phyloP scores from a whole-genome alignment of 495 filamentous ascomycete genomes.

The Aspergillus cavernicola region DNA sequence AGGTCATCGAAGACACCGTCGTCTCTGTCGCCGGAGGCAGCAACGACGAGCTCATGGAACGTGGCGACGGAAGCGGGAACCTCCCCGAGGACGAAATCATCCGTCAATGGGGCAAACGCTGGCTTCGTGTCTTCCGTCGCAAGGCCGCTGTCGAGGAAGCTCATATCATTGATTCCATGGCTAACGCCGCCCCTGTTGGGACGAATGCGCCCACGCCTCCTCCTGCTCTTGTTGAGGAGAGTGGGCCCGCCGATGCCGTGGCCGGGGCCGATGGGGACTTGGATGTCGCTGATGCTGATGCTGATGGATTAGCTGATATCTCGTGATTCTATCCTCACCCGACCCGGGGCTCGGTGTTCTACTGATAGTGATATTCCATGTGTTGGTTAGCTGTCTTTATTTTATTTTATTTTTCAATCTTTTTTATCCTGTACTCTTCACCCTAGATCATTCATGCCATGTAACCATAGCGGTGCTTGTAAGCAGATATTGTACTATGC shows the following conservation, averaged over 20 bases:
- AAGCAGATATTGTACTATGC: not conserved
- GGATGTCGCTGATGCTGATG: conserved; percentile 31
- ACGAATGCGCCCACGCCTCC: conserved; percentile 31
- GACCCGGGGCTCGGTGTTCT: too few relatives aligned
- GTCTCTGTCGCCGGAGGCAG: conserved; percentile 66
- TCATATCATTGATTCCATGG: conserved; percentile 42
- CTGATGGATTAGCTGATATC: conserved; percentile 22
- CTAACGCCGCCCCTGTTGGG: conserved; percentile 34
- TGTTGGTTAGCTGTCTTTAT: not conserved
- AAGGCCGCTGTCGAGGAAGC: conserved; percentile 82
- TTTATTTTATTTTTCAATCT: not conserved
- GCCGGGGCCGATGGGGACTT: conserved; percentile 26
- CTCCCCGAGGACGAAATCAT: conserved; percentile 59
- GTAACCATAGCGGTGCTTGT: conserved; percentile 4
- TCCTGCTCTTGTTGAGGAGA: conserved; percentile 14
- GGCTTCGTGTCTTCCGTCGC: conserved; percentile 79
- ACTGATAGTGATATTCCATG: too few relatives aligned
- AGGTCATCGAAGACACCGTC: conserved; percentile 74
- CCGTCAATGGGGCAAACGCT: conserved; percentile 76
- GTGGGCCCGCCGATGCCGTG: conserved; percentile 3
- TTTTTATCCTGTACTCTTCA: not conserved
- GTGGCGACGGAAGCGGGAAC: conserved; percentile 39
- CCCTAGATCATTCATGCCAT: not conserved
- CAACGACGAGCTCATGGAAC: conserved; percentile 66
- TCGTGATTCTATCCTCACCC: too few relatives aligned